Base-by-base conservation (phyloP, 495 filamentous ascomycete genomes). In the Penicillium macrosclerotiorum region DNA sequence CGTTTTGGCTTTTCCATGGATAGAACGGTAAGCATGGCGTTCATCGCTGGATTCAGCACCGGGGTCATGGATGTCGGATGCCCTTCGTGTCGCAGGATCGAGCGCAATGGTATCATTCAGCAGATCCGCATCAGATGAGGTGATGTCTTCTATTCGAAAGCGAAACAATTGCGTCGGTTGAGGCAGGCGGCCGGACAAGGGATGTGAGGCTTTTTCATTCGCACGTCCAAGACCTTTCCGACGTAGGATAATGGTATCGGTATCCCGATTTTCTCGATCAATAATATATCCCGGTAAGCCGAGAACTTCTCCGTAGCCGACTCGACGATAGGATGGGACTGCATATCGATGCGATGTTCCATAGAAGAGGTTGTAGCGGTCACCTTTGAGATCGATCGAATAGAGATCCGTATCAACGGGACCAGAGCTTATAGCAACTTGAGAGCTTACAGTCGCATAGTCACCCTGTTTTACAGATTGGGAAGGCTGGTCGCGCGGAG, bases 21-120 rank as follows among this genome's bases (percentile, higher is more conserved):
- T 83, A 19, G 86, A 89, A 29, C 86, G 77, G 52, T 90, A 91
- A 34, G 83, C 74, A 40, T 74, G 72, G 33, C 60, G 67, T 7
- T 81, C 77, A 34, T 79, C 68, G 11, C 67, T 65, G 0, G 71
- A 73, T 8, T 62, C 62, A 5, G 33, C 29, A n/a, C 51, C 55
- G 14, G 44, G 41, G 3, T 35, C 13, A 13, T 16, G 20, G 8
- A 33, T 38, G 12, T 46, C 49, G n/a, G 51, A 32, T 17, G 62
- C 68, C 51, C 49, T 57, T 42, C 46, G 62, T 13, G 44, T 59
- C 31, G 49, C 47, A 18, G 37, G 35, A 5, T 48, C 58, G 8
- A 84, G 52, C 8, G 73, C 54, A 8, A 82, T 51, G 55, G 69
- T 81, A 42, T 81, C 72, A 19, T 66, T 38, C 12, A 39, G 24